Conservation (phyloP, 495 filamentous ascomycete species). For the Chaetomium fimeti region DNA sequence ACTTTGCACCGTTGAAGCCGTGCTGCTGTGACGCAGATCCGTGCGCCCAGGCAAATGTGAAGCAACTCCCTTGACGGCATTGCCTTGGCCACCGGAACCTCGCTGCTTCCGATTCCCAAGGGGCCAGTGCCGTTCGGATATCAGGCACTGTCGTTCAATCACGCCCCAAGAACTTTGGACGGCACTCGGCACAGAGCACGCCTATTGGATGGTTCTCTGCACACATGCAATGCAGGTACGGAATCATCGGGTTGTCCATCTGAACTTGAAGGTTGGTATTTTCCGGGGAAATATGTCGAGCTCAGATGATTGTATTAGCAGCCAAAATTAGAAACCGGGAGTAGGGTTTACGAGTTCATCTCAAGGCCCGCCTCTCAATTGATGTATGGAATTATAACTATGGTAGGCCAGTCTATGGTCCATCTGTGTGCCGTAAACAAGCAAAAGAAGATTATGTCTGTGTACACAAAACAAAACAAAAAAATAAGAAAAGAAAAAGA, state of each 20-base stretch:
- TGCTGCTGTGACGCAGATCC: slow-evolving; percentile 22
- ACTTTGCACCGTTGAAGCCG: slow-evolving; percentile 13
- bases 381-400: neutral
- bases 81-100: slow-evolving; percentile 20
- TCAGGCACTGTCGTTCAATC: neutral
- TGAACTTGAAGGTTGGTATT: neutral
- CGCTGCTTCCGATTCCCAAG: slow-evolving; percentile 16
- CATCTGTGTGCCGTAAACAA: neutral
- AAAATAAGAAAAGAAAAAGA: neutral
- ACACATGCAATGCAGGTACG: neutral
- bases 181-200: neutral
- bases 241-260: neutral
- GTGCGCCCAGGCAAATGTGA: slow-evolving; percentile 20
- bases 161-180: neutral
- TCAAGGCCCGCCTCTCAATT: neutral
- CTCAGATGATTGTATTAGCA: neutral
- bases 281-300: neutral
- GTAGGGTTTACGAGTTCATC: neutral
- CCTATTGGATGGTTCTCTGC: neutral
- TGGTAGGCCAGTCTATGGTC: neutral
- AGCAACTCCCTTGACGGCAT: slow-evolving; percentile 26
- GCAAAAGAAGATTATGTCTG: no score
- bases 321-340: neutral
- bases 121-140: neutral
- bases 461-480: neutral